A percentile compares a stretch with the other conserved stretches of the same genome.
phyloP scores from a whole-genome alignment of 805 yeast genomes.

The Spathaspora sp. region DNA sequence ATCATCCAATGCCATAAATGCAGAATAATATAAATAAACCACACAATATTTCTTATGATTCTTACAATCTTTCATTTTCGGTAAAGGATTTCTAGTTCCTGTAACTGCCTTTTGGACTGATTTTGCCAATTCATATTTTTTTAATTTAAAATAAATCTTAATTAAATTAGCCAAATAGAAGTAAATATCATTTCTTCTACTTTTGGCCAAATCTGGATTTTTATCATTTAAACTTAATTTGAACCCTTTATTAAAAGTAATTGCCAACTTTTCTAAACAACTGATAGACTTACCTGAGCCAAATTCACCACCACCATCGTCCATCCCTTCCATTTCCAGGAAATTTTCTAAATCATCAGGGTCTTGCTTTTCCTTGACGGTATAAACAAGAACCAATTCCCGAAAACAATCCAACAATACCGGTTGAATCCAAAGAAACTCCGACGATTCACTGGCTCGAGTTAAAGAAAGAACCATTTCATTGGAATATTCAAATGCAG shows the following conservation, averaged over 20 bases:
- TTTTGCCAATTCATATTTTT: constrained; percentile 68
- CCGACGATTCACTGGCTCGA: constrained; percentile 46
- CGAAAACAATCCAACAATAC: constrained; percentile 39
- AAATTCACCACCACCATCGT: constrained; percentile 14
- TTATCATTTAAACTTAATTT: constrained; percentile 78
- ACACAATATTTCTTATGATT: constrained; percentile 43
- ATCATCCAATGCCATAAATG: constrained; percentile 63
- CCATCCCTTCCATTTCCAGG: constrained; percentile 11
- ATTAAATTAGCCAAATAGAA: constrained; percentile 69
- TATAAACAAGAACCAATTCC: constrained; percentile 39
- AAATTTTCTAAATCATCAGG: constrained; percentile 19
- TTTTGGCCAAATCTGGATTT: constrained; percentile 42
- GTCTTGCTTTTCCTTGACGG: constrained; percentile 27
- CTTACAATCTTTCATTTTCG: constrained; percentile 40
- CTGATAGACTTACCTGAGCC: constrained; percentile 16
- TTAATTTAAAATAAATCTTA: constrained; percentile 62
- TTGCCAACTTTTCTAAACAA: constrained; percentile 51
- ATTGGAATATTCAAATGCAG: constrained; percentile 30
- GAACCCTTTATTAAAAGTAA: constrained; percentile 68
- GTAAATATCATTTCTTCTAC: constrained; percentile 64
- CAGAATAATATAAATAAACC: constrained; percentile 65
- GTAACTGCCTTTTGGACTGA: constrained; percentile 68
- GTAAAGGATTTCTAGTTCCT: constrained; percentile 51
- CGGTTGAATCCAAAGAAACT: constrained; percentile 49
- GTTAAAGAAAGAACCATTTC: constrained; percentile 45